These are phyloP conservation scores for Marasmius tenuissimus DNA, from an alignment of 1,284 basidiomycete species.

Conservation along the genomic window DNA sequence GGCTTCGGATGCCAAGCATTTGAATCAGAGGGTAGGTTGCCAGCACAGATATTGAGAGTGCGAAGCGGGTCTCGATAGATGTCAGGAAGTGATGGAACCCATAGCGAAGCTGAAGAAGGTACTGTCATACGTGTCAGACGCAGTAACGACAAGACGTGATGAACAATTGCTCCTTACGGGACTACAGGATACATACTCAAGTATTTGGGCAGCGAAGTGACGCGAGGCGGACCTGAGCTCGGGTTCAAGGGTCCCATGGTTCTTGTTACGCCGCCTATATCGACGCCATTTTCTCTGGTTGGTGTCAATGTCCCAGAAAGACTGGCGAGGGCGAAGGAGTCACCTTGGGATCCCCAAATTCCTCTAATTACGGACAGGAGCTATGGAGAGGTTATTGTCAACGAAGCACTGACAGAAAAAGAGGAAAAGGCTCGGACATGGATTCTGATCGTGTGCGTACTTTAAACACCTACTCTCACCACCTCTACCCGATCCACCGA, in stretches of 20 bases:
- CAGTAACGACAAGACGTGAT: not conserved
- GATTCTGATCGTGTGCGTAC: constrained; percentile 68
- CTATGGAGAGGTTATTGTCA: constrained; percentile 64
- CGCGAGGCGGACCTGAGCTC: too few relatives aligned
- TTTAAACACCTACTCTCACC: constrained; percentile 5
- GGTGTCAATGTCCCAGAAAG: constrained; percentile 72
- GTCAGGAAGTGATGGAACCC: constrained; percentile 75
- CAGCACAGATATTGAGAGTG: constrained; percentile 80
- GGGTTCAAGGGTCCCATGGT: too few relatives aligned
- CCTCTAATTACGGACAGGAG: constrained; percentile 76
- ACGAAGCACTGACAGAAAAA: constrained; percentile 60
- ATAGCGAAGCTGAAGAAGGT: constrained; percentile 83
- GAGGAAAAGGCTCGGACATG: constrained; percentile 68
- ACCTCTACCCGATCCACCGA: constrained; percentile 2
- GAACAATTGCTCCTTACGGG: too few relatives aligned
- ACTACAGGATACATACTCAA: too few relatives aligned
- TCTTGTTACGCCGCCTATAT: constrained; percentile 51
- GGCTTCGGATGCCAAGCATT: constrained; percentile 45
- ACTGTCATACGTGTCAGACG: constrained; percentile 35
- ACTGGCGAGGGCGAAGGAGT: constrained; percentile 36
- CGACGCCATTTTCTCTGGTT: constrained; percentile 48
- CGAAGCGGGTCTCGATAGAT: constrained; percentile 69
- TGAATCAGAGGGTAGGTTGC: constrained; percentile 81
- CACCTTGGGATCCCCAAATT: constrained; percentile 69
- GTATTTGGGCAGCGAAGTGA: too few relatives aligned